Evolutionary conservation across 331 rosid genomes (phyloP).

Genomic region (Arachis monticola): DNA sequence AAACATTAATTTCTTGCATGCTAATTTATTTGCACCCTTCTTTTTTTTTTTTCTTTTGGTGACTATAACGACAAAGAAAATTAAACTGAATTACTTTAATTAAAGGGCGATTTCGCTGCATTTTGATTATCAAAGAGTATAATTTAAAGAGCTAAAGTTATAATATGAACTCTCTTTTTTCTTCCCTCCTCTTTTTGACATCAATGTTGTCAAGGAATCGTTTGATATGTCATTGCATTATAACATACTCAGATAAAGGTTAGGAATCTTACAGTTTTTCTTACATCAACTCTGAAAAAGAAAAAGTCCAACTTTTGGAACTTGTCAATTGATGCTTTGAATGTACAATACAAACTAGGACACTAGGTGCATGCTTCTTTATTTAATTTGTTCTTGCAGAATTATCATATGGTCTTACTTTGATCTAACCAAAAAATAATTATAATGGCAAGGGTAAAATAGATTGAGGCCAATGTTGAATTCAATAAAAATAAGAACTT

Average conservation of each 20-base stretch:
- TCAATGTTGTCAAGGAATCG: conserved; percentile 31
- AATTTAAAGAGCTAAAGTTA: neutral
- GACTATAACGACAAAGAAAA: too few species aligned
- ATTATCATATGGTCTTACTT: neutral
- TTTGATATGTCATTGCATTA: conserved; percentile 33
- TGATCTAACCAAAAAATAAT: neutral
- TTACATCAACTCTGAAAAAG: conserved; percentile 30
- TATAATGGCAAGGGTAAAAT: too few species aligned
- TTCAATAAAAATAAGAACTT: too few species aligned
- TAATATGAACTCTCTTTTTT: neutral
- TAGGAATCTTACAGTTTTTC: conserved; percentile 24
- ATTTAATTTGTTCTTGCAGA: neutral
- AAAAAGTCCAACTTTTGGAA: conserved; percentile 12
- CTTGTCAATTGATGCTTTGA: neutral
- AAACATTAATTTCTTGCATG: neutral
- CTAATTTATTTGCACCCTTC: too few species aligned
- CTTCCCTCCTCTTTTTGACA: neutral
- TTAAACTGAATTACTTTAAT: too few species aligned
- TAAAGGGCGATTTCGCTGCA: neutral
- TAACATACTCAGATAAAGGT: conserved; percentile 15
- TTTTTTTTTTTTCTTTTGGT: too few species aligned
- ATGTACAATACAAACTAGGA: neutral
- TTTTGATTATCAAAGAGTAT: conserved; percentile 4
- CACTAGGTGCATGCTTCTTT: neutral
- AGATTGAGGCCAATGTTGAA: too few species aligned